phyloP scores from a whole-genome alignment of 1,284 basidiomycete species.

The Volvariella volvacea region DNA sequence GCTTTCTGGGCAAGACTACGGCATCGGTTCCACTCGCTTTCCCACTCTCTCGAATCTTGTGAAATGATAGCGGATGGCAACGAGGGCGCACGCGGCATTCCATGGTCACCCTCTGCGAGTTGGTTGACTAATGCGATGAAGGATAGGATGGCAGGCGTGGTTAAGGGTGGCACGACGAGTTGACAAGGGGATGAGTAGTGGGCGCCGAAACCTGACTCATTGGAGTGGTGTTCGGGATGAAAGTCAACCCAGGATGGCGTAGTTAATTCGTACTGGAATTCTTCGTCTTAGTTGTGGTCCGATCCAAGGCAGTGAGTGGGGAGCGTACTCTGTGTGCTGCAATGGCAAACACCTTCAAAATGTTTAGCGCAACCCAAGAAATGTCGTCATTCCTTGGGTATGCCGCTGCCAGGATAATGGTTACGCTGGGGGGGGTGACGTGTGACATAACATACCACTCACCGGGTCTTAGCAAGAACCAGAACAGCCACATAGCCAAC shows the following conservation, averaged over 20 bases:
- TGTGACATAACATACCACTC: constrained; percentile 18
- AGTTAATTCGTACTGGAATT: constrained; percentile 51
- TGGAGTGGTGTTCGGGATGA: constrained; percentile 24
- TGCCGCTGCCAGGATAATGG: constrained; percentile 32
- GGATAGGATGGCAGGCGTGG: constrained; percentile 62
- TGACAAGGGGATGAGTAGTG: constrained; percentile 36
- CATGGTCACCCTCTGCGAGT: constrained; percentile 24
- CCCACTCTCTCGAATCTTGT: constrained; percentile 34
- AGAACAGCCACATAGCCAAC: constrained; percentile 69
- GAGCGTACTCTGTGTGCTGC: constrained; percentile 57
- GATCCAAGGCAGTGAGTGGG: too few relatives aligned
- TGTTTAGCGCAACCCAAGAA: constrained; percentile 36
- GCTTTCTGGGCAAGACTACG: constrained; percentile 29
- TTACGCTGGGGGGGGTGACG: not conserved
- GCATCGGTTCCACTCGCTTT: constrained; percentile 55
- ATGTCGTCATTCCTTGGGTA: constrained; percentile 30
- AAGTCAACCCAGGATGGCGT: constrained; percentile 54
- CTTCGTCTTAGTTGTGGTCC: too few relatives aligned
- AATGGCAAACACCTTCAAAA: constrained; percentile 56
- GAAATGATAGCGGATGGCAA: constrained; percentile 21
- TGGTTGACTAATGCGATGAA: constrained; percentile 53
- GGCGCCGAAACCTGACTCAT: constrained; percentile 19
- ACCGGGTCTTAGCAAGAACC: constrained; percentile 62
- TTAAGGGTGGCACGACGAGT: constrained; percentile 49
- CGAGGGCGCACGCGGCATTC: constrained; percentile 31